Percentiles rank a stretch among this genome's conserved stretches.
phyloP scores from a whole-genome alignment of 257 asterid genomes.

The Sherardia arvensis region DNA sequence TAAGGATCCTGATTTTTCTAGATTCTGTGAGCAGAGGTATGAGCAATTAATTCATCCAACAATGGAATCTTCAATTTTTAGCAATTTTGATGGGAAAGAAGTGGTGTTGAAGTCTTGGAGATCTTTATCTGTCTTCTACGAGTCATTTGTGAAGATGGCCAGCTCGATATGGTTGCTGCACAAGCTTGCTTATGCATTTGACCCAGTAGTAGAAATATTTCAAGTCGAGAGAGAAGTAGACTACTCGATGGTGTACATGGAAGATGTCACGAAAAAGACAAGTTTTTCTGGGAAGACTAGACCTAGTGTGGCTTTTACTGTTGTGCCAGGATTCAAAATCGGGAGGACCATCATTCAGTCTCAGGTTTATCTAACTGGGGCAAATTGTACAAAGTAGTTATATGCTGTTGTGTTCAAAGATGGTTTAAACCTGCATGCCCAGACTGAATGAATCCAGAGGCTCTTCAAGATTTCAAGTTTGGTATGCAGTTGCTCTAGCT shows the following conservation, averaged over 20 bases:
- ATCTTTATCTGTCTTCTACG: slow-evolving; percentile 64
- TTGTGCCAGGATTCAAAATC: slow-evolving; percentile 82
- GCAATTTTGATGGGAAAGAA: slow-evolving; percentile 66
- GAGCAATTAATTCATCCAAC: slow-evolving; percentile 80
- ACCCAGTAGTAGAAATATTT: slow-evolving; percentile 72
- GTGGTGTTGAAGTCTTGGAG: slow-evolving; percentile 82
- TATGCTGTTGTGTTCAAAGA: not conserved
- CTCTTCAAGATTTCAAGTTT: slow-evolving; percentile 8
- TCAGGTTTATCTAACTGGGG: slow-evolving; percentile 62
- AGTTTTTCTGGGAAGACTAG: slow-evolving; percentile 22
- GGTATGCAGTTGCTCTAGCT: slow-evolving; percentile 4
- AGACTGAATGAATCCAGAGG: not conserved
- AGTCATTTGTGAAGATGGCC: slow-evolving; percentile 79
- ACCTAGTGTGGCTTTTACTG: slow-evolving; percentile 80
- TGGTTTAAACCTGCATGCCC: not conserved
- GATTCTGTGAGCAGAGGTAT: slow-evolving; percentile 73
- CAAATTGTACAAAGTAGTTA: slow-evolving; percentile 27
- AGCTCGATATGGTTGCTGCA: slow-evolving; percentile 92
- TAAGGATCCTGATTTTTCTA: slow-evolving; percentile 64
- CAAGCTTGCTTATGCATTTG: slow-evolving; percentile 65
- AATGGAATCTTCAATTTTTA: slow-evolving; percentile 80
- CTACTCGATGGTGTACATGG: slow-evolving; percentile 78
- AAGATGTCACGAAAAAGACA: slow-evolving; percentile 56
- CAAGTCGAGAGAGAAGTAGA: slow-evolving; percentile 75
- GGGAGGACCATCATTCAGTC: slow-evolving; percentile 70